Evolutionary conservation across 768 basidiomycete species (phyloP).

Genomic region (Pleurotus tuber-regium): DNA sequence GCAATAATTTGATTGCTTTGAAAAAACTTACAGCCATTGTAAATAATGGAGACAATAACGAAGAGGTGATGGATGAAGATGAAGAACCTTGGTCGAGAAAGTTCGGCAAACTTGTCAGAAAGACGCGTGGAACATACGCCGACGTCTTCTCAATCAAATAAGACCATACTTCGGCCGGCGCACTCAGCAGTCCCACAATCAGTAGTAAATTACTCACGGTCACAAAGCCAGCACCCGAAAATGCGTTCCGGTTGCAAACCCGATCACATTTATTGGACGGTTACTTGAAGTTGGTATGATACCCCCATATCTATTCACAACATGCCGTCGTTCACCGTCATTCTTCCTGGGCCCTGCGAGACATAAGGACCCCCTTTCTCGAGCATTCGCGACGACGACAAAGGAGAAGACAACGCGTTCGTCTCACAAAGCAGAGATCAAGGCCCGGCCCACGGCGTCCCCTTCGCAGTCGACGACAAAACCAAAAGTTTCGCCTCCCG

Average conservation of each 20-base stretch:
- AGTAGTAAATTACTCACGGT: not conserved
- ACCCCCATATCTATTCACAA: constrained; percentile 6
- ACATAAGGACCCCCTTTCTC: not conserved
- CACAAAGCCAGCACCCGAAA: not conserved
- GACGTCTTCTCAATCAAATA: not conserved
- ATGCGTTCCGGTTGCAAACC: not conserved
- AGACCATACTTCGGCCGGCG: no score
- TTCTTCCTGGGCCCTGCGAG: not conserved
- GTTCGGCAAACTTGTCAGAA: not conserved
- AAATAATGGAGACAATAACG: constrained; percentile 5
- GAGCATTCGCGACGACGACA: not conserved
- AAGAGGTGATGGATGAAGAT: constrained; percentile 5
- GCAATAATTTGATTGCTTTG: no score
- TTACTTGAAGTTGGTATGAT: constrained; percentile 5
- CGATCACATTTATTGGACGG: constrained; percentile 3
- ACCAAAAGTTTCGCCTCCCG: not conserved
- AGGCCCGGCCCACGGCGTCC: not conserved
- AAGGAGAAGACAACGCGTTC: not conserved
- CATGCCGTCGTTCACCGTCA: constrained; percentile 5
- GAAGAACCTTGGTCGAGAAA: not conserved
- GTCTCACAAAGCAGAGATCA: not conserved
- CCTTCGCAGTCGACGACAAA: not conserved
- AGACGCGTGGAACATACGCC: constrained; percentile 1
- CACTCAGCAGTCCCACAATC: not conserved
- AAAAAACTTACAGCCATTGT: constrained; percentile 54